phyloP scores from a whole-genome alignment of 1,139 yeast genomes.

The Candida sp. region DNA sequence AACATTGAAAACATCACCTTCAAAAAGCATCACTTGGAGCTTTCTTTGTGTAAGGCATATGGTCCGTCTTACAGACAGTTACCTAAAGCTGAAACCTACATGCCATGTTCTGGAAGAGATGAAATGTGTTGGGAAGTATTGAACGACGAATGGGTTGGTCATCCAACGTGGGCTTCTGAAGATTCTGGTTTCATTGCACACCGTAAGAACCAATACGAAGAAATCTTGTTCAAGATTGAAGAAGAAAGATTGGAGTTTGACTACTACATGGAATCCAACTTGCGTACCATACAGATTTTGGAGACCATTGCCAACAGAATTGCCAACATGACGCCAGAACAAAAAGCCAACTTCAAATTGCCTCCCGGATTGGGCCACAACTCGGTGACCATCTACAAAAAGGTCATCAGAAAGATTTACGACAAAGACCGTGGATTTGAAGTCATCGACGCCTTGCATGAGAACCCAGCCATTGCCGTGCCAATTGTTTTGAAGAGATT shows the following conservation, averaged over 20 bases:
- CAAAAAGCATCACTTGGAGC: slow-evolving; percentile 89
- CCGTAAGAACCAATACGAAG: slow-evolving; percentile 97
- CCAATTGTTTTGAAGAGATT: slow-evolving; percentile 91
- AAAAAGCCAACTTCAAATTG: slow-evolving; percentile 80
- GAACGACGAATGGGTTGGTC: slow-evolving; percentile 99
- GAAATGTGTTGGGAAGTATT: slow-evolving; percentile 99
- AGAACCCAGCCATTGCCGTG: slow-evolving; percentile 93
- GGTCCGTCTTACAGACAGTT: slow-evolving; percentile 95
- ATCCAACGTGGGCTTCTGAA: slow-evolving; percentile 99
- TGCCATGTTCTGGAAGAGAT: slow-evolving; percentile 99
- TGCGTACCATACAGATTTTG: slow-evolving; percentile 92
- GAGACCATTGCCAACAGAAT: slow-evolving; percentile 96
- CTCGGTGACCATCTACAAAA: slow-evolving; percentile 88
- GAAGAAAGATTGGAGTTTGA: slow-evolving; percentile 99
- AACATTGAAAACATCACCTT: slow-evolving; percentile 87
- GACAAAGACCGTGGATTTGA: slow-evolving; percentile 96
- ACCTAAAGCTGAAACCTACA: slow-evolving; percentile 93
- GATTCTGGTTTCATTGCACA: slow-evolving; percentile 99
- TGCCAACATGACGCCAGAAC: slow-evolving; percentile 92
- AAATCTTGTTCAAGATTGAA: slow-evolving; percentile 91
- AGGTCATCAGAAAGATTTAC: slow-evolving; percentile 89
- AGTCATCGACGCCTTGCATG: slow-evolving; percentile 94
- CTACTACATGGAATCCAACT: slow-evolving; percentile 91
- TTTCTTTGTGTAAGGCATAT: slow-evolving; percentile 82
- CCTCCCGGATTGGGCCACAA: slow-evolving; percentile 96